Conservation (phyloP, 306 rosid genomes). For the Medicago arabica region DNA sequence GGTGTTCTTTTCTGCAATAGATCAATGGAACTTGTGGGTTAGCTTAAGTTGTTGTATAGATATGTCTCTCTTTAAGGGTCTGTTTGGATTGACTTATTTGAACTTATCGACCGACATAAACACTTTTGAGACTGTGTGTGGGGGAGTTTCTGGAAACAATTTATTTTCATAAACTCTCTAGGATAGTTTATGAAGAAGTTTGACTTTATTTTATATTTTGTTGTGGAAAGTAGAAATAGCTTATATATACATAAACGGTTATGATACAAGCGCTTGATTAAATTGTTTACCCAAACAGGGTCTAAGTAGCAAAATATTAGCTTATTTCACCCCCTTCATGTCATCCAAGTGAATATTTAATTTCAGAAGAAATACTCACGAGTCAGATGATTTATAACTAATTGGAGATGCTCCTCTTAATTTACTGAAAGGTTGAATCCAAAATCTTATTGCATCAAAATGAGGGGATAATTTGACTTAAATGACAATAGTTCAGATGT, state of each 20-base stretch:
- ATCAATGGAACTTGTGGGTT: too few species aligned
- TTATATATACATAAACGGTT: too few species aligned
- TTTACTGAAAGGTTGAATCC: constrained; percentile 20
- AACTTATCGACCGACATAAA: too few species aligned
- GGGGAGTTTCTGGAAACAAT: not conserved
- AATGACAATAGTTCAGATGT: constrained; percentile 10
- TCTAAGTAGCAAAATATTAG: not conserved
- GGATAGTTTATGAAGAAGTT: not conserved
- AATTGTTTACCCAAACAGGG: not conserved
- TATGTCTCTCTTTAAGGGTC: not conserved
- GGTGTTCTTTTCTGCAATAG: constrained; percentile 8
- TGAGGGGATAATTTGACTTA: constrained; percentile 21
- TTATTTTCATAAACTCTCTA: not conserved
- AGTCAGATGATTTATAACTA: not conserved
- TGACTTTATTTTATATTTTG: not conserved
- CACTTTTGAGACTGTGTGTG: not conserved
- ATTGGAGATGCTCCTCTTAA: not conserved
- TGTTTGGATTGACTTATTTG: not conserved
- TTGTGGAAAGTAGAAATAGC: too few species aligned
- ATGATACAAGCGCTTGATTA: not conserved
- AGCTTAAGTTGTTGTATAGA: constrained; percentile 7
- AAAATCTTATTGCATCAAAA: not conserved
- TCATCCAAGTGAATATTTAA: not conserved
- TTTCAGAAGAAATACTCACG: constrained; percentile 7
- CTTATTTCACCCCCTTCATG: not conserved